These are phyloP conservation scores for Amanita thiersii DNA, from an alignment of 768 basidiomycete species.

Conservation along the genomic window DNA sequence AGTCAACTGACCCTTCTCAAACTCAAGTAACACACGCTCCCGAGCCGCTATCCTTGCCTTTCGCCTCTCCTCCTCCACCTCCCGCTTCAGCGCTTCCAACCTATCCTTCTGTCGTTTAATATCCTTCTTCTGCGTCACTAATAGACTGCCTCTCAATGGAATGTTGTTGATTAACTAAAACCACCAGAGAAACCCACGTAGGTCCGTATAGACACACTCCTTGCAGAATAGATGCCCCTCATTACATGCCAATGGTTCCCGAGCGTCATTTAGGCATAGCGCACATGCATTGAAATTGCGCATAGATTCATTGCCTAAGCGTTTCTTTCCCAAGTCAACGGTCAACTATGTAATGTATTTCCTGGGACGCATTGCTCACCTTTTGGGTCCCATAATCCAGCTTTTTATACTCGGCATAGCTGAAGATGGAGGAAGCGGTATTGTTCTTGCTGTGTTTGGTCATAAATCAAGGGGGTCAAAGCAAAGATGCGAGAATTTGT, in stretches of 20 bases:
- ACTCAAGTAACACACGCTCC: conserved; percentile 83
- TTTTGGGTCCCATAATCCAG: conserved; percentile 79
- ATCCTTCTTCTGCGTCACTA: conserved; percentile 84
- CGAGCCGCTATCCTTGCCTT: conserved; percentile 66
- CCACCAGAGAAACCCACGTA: conserved; percentile 40
- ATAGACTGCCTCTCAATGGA: conserved; percentile 11
- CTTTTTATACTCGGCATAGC: conserved; percentile 83
- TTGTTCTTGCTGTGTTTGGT: conserved; percentile 90
- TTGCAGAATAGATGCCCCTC: conserved; percentile 94
- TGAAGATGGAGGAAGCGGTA: conserved; percentile 83
- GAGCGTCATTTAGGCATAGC: conserved; percentile 76
- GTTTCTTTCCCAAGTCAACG: conserved; percentile 36
- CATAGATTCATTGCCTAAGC: conserved; percentile 89
- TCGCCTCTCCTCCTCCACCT: conserved; percentile 75
- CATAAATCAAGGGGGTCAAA: conserved; percentile 31
- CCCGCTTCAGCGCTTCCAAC: conserved; percentile 64
- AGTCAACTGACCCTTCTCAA: conserved; percentile 79
- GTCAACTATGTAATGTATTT: background rate
- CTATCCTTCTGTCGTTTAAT: conserved; percentile 86
- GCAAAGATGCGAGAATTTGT: background rate
- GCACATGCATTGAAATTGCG: conserved; percentile 87
- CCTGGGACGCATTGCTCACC: conserved; percentile 25
- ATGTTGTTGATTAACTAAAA: background rate
- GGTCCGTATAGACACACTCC: conserved; percentile 85
- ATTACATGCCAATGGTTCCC: conserved; percentile 76